phyloP scores from a whole-genome alignment of 306 rosid genomes.

The Vigna unguiculata region DNA sequence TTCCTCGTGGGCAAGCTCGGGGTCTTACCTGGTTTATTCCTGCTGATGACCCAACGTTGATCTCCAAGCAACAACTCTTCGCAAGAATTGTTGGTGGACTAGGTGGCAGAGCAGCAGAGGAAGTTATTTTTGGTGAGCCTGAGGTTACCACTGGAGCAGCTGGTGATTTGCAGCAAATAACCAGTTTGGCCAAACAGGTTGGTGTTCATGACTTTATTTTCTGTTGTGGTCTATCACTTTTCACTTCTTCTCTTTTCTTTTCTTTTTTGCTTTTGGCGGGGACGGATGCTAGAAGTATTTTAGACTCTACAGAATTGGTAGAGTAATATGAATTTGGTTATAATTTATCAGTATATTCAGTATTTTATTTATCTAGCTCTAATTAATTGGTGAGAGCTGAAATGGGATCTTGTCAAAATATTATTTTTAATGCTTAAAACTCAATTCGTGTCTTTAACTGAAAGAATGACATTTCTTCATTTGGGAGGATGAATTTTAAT shows the following conservation, averaged over 20 bases:
- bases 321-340: background rate
- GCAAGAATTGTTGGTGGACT: conserved; percentile 99
- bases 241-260: conserved; percentile 7
- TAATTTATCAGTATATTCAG: background rate
- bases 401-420: background rate
- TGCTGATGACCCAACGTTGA: conserved; percentile 88
- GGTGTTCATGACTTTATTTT: conserved; percentile 16
- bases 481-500: background rate
- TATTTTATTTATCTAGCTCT: background rate
- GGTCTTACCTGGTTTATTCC: conserved; percentile 99
- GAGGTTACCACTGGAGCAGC: conserved; percentile 99
- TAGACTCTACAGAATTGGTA: background rate
- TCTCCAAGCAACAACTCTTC: conserved; percentile 96
- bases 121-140: conserved; percentile 91
- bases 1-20: conserved; percentile 98
- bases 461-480: background rate
- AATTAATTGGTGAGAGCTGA: conserved; percentile 10
- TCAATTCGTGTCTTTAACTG: background rate
- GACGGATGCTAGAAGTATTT: background rate
- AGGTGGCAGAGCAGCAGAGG: conserved; percentile 99
- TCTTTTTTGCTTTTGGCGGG: background rate
- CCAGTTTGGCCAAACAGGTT: conserved; percentile 97
- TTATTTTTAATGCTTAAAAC: conserved; percentile 17
- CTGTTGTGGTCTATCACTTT: background rate
- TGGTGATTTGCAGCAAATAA: conserved; percentile 95